Base-by-base conservation (phyloP, 2,329 filamentous ascomycete species). In the Apiospora hydei region DNA sequence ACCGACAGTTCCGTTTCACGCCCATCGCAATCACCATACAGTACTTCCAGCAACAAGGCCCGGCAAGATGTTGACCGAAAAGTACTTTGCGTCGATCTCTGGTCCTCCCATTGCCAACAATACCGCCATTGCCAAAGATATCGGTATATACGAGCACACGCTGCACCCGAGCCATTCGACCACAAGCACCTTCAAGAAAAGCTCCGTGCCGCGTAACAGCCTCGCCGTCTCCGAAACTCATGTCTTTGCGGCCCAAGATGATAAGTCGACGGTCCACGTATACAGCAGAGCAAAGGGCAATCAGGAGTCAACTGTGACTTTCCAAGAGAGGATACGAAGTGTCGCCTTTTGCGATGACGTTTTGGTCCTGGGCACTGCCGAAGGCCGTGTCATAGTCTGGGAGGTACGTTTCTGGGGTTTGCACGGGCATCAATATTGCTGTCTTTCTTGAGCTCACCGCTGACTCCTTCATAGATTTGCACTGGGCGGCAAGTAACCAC, bases 231-330 rank as follows among this genome's bases (percentile, higher is more conserved):
- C 89, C 82, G 86, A 89, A 64, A 92, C 92, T 26, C 96, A 99
- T 81, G 88, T 98, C 67, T 99, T 98, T 81, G 93, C 95, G 4
- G 96, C 94, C 4, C 96, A 99, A 81, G 88, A 93, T 69, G 95
- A 95, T 75, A 98, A 98, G 82, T 94, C 95, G 0, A 93, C 97
- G 57, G 89, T 99, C 1, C 94, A 98, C 83, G 94, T 99, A 71
- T 99, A 98, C 83, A 95, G 90, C 72, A 89, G 95, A 71, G 88
- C 91, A 72, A 93, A 93, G 74, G 93, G 93, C 41, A 96, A 93
- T 77, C 95, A 98, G 80, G 96, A 98, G 83, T 93, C 94, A 8
- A 89, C 94, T 24, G 90, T 98, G 26, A 93, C 95, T 0, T 97
- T 99, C 78, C 91, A 93, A 0, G 96, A 98, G 82, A 90, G 91